These are phyloP conservation scores for Mrakia blollopis DNA, from an alignment of 768 basidiomycete genomes.

Conservation along the genomic window DNA sequence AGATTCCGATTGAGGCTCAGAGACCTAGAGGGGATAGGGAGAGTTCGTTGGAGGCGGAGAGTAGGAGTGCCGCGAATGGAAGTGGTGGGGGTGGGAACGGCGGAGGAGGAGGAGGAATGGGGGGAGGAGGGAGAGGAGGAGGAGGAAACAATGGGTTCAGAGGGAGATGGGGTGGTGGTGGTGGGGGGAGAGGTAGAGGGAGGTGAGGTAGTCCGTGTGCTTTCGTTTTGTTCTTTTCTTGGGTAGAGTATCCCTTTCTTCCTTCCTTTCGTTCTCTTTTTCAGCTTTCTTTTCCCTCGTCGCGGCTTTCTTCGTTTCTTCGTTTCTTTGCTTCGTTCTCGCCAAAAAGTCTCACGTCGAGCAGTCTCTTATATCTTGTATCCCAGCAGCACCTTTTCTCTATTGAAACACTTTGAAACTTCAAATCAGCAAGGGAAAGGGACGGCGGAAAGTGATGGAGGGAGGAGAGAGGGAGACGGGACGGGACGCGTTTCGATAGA, in stretches of 20 bases:
- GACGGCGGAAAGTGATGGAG: background rate
- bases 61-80: no score
- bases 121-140: no score
- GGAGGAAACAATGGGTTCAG: background rate
- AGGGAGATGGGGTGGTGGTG: background rate
- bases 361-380: no score
- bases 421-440: background rate
- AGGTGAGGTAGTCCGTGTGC: background rate
- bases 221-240: background rate
- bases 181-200: constrained; percentile 5
- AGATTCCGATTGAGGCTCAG: background rate
- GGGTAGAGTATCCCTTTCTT: background rate
- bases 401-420: no score
- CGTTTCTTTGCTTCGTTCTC: no score
- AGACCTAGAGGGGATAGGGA: background rate
- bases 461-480: no score
- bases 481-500: no score
- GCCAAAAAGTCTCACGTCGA: no score
- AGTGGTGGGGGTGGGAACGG: background rate
- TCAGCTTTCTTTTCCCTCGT: no score
- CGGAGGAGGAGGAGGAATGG: background rate
- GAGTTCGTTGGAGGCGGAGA: no score
- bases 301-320: no score
- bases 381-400: no score
- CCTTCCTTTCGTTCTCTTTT: background rate